Base-by-base conservation (phyloP, 2,329 filamentous ascomycete genomes). In the Ophiostoma sp. region DNA sequence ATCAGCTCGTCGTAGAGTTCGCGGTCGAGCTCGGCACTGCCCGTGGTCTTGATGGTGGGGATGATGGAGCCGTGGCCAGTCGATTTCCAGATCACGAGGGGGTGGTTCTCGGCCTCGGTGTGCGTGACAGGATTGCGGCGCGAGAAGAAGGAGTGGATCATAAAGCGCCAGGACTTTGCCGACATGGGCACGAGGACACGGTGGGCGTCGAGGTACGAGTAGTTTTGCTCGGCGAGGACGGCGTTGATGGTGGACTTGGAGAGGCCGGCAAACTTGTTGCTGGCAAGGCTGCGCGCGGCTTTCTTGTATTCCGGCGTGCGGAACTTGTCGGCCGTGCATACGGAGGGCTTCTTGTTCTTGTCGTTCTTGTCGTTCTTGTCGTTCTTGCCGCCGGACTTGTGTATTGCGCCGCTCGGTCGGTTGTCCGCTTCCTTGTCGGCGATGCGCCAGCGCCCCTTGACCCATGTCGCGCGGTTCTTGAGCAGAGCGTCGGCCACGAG, bases 161-260 rank as follows among this genome's bases (percentile, higher is more conserved):
- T 87, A 70, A 89, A 90, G 64, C 89, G 85, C 91, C 91, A 95
- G 45, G 91, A 92, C 76, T 88, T 90, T 62, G 85, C 85, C 6
- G 88, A 87, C 12, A 94, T 78, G 1, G 83, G 83, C 67, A 90
- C 84, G 16, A 95, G 84, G 1, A 88, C 90, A 16, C 84, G 85
- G 47, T 91, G 84, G 12, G 90, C 88, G 42, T 88, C 84, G 36
- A 89, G 86, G 74, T 94, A 95, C 8, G 88, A 90, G 77, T 91
- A 88, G 78, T 95, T 95, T 74, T 85, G 87, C 76, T 95, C 91
- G 65, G 90, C 91, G 64, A 95, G 83, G 7, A 95, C 90, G 8
- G 89, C 91, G 74, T 88, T 87, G 77, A 94, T 89, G 3, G 90
- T 87, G 1, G 89, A 91, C 69, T 85, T 85, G 12, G 89, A 87